phyloP scores from a whole-genome alignment of 768 basidiomycete genomes.

The Auriscalpium orientale region DNA sequence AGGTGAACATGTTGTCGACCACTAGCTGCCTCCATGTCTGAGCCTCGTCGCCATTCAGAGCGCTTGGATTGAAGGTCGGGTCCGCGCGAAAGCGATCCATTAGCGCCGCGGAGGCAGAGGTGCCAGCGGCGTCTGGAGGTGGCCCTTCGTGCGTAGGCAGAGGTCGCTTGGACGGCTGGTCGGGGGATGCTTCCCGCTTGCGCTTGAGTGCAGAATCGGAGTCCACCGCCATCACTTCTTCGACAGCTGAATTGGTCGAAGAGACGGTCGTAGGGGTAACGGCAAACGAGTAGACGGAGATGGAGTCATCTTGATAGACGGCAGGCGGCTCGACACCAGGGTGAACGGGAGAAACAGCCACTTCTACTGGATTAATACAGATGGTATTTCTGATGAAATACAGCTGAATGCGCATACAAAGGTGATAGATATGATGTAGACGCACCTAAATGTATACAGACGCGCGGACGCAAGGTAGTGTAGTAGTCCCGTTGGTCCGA shows the following conservation, averaged over 20 bases:
- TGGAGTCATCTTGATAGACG: conserved; percentile 52
- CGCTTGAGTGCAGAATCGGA: conserved; percentile 19
- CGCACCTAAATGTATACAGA: conserved; percentile 58
- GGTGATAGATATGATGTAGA: conserved; percentile 5
- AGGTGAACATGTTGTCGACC: conserved; percentile 51
- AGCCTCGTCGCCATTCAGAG: conserved; percentile 36
- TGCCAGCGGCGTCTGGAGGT: neutral
- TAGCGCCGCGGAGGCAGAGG: conserved; percentile 6
- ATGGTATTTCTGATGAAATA: conserved; percentile 39
- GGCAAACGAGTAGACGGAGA: conserved; percentile 60
- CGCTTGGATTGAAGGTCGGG: conserved; percentile 22
- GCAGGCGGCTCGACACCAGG: conserved; percentile 29
- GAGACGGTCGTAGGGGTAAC: conserved; percentile 17
- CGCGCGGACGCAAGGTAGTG: conserved; percentile 71
- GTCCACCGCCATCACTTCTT: neutral
- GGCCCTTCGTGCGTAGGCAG: neutral
- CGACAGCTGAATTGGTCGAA: neutral
- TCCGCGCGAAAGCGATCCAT: conserved; percentile 18
- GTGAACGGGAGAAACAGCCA: conserved; percentile 22
- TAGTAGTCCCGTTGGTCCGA: conserved; percentile 67
- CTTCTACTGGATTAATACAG: conserved; percentile 38
- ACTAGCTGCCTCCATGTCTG: conserved; percentile 49
- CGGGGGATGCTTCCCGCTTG: conserved; percentile 22
- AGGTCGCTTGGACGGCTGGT: conserved; percentile 16
- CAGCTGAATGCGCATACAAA: neutral